Percentiles rank a stretch among this genome's conserved stretches.
These are phyloP conservation scores for Sanghuangporus sanghuang DNA, from an alignment of 1,284 basidiomycete species.

Conservation along the genomic window DNA sequence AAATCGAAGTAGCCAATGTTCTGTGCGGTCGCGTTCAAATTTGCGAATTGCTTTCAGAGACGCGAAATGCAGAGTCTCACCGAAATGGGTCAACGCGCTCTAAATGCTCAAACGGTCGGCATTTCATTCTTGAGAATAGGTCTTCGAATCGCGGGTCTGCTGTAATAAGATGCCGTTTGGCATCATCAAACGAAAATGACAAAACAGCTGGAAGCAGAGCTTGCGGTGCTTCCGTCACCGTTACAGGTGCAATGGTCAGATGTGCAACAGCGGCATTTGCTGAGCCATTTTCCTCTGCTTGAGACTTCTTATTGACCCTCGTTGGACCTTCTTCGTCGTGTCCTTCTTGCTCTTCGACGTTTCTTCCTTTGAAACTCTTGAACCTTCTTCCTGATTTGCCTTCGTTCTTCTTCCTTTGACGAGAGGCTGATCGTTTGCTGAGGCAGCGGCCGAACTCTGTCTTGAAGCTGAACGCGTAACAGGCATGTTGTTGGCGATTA, in stretches of 20 bases:
- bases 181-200: slow-evolving; percentile 71
- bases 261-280: background rate
- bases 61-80: slow-evolving; percentile 31
- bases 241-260: background rate
- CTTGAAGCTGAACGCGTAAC: slow-evolving; percentile 10
- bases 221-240: background rate
- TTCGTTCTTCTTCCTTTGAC: background rate
- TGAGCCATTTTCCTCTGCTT: background rate
- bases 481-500: background rate
- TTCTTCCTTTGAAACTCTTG: background rate
- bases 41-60: background rate
- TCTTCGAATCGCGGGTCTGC: slow-evolving; percentile 69
- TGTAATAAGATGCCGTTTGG: slow-evolving; percentile 63
- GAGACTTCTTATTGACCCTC: background rate
- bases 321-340: background rate
- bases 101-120: slow-evolving; percentile 71
- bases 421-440: background rate
- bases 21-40: slow-evolving; percentile 21
- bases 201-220: slow-evolving; percentile 56
- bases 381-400: background rate
- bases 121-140: slow-evolving; percentile 59
- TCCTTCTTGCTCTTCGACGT: background rate
- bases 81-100: slow-evolving; percentile 73
- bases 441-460: background rate
- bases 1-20: slow-evolving; percentile 50